Evolutionary conservation across 306 rosid species (phyloP), one percentile per base, ranked within the genome.

Genomic region (Hippophae tibetana): DNA sequence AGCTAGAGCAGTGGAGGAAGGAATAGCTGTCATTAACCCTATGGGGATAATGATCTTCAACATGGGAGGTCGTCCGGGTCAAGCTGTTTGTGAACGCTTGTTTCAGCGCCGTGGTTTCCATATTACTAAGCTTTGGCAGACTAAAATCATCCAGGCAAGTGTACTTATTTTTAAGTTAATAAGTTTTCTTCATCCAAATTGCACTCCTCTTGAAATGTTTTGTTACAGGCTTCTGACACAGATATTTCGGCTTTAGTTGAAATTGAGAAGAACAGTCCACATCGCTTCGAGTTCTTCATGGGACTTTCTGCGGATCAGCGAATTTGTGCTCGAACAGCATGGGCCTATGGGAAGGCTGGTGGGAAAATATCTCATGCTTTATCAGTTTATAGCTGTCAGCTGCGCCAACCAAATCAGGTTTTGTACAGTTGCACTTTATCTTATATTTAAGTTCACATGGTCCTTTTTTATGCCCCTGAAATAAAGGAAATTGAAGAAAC

Each of bases 41-140:
- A 71, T 62, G 61, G 99, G 99, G 76, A 85, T 88, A 71, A 85
- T 92, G 96, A 83, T 87, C 70, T 92, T 88, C 72, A 92, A 92
- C 63, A 92, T 92, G 86, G 99, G 99, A 62, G 96, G 99, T 11
- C 99, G 99, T 69, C 99, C 99, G 31, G 99, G 99, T 62, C 99
- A 92, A 77, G 95, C 60, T 61, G 99, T 92, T 59, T 92, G 95
- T 73, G 84, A 77, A 67, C 89, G 79, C 67, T 76, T 92, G 82
- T 92, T 92, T 78, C 96, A 92, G 69, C 95, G 96, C 10, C 99
- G 99, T 27, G 99, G 99, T 57, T 83, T 83, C 70, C 61, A 60
- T 57, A 78, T 92, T 74, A 80, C 76, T 65, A 85, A 80, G 82
- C 89, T 92, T 74, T 92, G 96, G 99, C 99, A 92, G 78, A 92